Conservation (phyloP, 352 stramenopile genomes). For the Globisporangium takayamanum region DNA sequence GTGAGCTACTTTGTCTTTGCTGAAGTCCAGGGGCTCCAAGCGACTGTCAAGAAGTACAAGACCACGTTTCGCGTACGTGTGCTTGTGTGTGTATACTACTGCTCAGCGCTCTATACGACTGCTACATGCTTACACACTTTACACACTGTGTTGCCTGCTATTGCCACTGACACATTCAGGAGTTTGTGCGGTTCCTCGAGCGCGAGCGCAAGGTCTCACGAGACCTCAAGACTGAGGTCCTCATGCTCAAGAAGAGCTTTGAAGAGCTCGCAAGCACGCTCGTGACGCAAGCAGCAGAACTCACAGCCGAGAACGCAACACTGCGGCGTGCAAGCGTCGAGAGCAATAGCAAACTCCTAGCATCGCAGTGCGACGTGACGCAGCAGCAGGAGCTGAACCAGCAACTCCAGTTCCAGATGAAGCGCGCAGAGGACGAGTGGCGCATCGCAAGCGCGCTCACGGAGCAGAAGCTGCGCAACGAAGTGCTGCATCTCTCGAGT, state of each 20-base stretch:
- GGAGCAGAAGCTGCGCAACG: conserved; percentile 61
- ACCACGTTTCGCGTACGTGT: conserved; percentile 48
- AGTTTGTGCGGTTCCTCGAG: conserved; percentile 67
- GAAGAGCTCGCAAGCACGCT: conserved; percentile 18
- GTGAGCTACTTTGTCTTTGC: conserved; percentile 86
- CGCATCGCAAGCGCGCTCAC: conserved; percentile 27
- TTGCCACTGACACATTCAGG: conserved; percentile 11
- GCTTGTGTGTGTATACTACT: neutral
- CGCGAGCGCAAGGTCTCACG: conserved; percentile 36
- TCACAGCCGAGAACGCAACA: conserved; percentile 20
- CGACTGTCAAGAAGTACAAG: conserved; percentile 65
- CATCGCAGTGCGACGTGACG: conserved; percentile 17
- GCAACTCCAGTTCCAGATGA: conserved; percentile 22
- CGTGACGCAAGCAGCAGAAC: conserved; percentile 9
- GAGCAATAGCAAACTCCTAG: conserved; percentile 15
- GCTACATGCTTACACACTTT: neutral
- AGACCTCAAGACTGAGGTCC: conserved; percentile 33
- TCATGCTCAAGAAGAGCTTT: conserved; percentile 30
- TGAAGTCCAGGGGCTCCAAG: conserved; percentile 73
- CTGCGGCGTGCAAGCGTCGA: conserved; percentile 8
- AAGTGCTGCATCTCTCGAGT: conserved; percentile 54
- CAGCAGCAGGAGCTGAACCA: conserved; percentile 9
- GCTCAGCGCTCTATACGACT: too few species aligned
- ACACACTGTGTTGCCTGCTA: neutral
- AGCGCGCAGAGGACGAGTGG: conserved; percentile 34